These are phyloP conservation scores for Ceratocystis cacaofunesta DNA, from an alignment of 2,329 filamentous ascomycete species.

Conservation along the genomic window DNA sequence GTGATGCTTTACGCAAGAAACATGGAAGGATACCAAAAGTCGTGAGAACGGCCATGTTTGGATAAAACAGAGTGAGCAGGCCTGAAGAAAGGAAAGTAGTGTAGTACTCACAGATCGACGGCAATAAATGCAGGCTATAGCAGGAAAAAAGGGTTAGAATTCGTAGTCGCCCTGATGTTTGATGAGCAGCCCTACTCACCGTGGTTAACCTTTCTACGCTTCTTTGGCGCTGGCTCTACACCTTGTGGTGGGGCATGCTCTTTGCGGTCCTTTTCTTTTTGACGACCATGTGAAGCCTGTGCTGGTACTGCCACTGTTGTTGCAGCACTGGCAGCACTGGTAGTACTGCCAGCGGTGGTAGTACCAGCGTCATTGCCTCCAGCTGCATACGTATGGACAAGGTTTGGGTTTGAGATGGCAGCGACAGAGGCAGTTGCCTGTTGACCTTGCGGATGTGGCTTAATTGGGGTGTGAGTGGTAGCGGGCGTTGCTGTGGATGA, in stretches of 20 bases:
- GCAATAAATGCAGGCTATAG: conserved; percentile 72
- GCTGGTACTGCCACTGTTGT: background rate
- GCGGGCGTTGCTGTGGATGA: background rate
- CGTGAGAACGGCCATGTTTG: background rate
- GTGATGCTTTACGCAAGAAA: background rate
- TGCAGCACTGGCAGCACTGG: background rate
- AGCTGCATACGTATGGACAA: background rate
- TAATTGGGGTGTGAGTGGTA: background rate
- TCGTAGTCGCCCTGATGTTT: conserved; percentile 12
- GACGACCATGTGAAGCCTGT: background rate
- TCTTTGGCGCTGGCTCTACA: conserved; percentile 40
- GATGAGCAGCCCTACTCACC: conserved; percentile 38
- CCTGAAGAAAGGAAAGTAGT: background rate
- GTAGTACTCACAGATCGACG: conserved; percentile 65
- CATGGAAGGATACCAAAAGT: background rate
- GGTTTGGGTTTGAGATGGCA: background rate
- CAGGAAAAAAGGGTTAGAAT: conserved; percentile 24
- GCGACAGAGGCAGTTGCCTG: background rate
- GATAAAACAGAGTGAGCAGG: background rate
- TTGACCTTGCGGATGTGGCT: background rate
- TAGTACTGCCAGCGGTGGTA: background rate
- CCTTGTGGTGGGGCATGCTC: conserved; percentile 1
- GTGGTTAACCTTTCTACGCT: conserved; percentile 80
- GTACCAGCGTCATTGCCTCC: background rate
- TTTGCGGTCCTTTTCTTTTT: conserved; percentile 10